Percentiles rank a stretch among this genome's conserved stretches.
These are phyloP conservation scores for Aureobasidium namibiae DNA, from an alignment of 2,329 filamentous ascomycete species.

Conservation along the genomic window DNA sequence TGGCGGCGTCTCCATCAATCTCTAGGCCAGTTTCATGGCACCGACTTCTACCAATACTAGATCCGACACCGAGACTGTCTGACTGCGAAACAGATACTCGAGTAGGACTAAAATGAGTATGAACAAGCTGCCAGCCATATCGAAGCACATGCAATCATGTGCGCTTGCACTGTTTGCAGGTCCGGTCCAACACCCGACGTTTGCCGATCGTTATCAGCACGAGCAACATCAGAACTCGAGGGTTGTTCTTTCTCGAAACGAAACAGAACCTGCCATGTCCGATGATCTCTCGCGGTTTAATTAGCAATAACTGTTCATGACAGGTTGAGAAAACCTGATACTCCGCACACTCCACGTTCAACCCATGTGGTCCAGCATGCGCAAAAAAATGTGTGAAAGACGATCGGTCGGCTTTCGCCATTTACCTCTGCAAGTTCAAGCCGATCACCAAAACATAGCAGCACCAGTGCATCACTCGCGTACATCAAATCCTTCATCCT, in stretches of 20 bases:
- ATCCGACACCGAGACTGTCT: neutral
- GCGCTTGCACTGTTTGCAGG: neutral
- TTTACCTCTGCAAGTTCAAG: neutral
- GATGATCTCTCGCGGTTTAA: neutral
- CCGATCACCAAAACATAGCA: neutral
- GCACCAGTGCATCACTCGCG: neutral
- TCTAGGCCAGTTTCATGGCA: slow-evolving; percentile 1
- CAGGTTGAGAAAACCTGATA: neutral
- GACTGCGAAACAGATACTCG: neutral
- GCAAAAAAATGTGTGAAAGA: neutral
- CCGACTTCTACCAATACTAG: neutral
- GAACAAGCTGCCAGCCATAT: neutral
- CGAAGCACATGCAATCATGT: neutral
- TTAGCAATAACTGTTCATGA: neutral
- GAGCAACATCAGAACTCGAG: neutral
- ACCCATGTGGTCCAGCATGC: neutral
- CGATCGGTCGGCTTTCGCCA: neutral
- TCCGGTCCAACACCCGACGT: neutral
- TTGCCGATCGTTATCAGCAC: slow-evolving; percentile 2
- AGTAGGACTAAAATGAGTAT: neutral
- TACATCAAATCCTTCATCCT: slow-evolving; percentile 1
- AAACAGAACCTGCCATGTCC: neutral
- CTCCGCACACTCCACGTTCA: neutral
- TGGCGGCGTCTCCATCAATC: neutral
- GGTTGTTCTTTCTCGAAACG: neutral